Evolutionary conservation across 202 grass and related monocot genomes (phyloP).

Genomic region (Musa balbisiana): DNA sequence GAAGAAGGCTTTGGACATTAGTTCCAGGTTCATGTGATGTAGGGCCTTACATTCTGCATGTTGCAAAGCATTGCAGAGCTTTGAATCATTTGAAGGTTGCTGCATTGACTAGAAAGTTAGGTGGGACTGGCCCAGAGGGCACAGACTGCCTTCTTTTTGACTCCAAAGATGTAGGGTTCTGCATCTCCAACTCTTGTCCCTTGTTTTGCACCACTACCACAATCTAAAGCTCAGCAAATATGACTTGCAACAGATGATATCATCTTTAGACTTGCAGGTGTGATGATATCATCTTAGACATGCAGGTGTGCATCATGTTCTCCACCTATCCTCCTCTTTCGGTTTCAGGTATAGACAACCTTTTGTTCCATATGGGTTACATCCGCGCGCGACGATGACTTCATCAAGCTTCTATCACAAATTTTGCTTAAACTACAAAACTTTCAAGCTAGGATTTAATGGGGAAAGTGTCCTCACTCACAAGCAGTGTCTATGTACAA

Average conservation of each 20-base stretch:
- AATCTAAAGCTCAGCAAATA: background rate
- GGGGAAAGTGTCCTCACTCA: background rate
- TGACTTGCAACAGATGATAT: background rate
- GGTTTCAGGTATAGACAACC: too few relatives aligned
- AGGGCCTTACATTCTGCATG: background rate
- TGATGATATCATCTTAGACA: background rate
- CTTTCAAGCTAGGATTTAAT: background rate
- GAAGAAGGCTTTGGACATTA: too few relatives aligned
- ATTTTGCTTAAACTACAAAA: background rate
- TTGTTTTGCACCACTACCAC: background rate
- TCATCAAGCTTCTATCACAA: background rate
- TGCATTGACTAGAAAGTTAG: too few relatives aligned
- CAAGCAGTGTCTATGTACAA: constrained; percentile 3
- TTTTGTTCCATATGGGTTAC: too few relatives aligned
- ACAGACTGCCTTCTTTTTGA: background rate
- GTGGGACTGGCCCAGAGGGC: background rate
- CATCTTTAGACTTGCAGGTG: background rate
- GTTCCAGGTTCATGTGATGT: background rate
- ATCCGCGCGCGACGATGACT: background rate
- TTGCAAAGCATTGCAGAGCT: background rate
- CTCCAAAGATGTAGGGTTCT: background rate
- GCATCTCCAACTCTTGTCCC: background rate
- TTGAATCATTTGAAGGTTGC: background rate
- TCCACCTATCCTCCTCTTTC: background rate
- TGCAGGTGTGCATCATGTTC: too few relatives aligned